These are phyloP conservation scores for Schizophyllum commune DNA, from an alignment of 1,284 basidiomycete species.

Conservation along the genomic window DNA sequence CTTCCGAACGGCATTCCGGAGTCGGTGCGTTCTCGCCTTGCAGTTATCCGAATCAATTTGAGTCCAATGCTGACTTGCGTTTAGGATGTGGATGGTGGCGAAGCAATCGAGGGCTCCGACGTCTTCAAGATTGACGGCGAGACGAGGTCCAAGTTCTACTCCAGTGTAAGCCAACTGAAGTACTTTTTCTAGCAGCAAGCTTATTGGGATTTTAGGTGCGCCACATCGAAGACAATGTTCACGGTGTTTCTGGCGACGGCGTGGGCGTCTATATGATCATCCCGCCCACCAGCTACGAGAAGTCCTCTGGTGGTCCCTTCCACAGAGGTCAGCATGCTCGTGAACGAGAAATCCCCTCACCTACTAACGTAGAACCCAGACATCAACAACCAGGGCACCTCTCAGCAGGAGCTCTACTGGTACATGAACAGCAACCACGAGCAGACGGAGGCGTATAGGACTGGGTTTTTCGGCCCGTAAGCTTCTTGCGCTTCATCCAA, in stretches of 20 bases:
- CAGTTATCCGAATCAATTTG: too few species aligned
- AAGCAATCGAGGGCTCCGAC: conserved; percentile 38
- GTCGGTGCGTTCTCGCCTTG: conserved; percentile 8
- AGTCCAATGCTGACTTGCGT: too few species aligned
- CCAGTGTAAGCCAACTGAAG: conserved; percentile 25
- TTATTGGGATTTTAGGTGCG: conserved; percentile 20
- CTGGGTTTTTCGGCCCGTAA: conserved; percentile 38
- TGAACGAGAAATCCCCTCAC: neutral
- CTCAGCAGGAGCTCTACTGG: conserved; percentile 37
- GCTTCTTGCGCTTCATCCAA: neutral
- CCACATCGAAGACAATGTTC: conserved; percentile 36
- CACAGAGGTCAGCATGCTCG: conserved; percentile 21
- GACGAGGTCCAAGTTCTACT: conserved; percentile 43
- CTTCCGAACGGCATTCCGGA: conserved; percentile 31
- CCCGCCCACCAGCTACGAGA: conserved; percentile 32
- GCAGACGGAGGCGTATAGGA: conserved; percentile 34
- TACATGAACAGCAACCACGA: conserved; percentile 40
- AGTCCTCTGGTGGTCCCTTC: conserved; percentile 26
- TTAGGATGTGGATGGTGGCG: conserved; percentile 28
- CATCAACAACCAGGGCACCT: conserved; percentile 36
- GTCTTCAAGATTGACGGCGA: conserved; percentile 36
- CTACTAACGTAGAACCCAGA: conserved; percentile 16
- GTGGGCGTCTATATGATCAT: conserved; percentile 33
- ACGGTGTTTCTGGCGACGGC: conserved; percentile 33
- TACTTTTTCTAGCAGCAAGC: neutral